Percentiles rank a stretch among this genome's conserved stretches.
These are phyloP conservation scores for Plenodomus tracheiphilus DNA, from an alignment of 2,329 filamentous ascomycete species.

Conservation along the genomic window DNA sequence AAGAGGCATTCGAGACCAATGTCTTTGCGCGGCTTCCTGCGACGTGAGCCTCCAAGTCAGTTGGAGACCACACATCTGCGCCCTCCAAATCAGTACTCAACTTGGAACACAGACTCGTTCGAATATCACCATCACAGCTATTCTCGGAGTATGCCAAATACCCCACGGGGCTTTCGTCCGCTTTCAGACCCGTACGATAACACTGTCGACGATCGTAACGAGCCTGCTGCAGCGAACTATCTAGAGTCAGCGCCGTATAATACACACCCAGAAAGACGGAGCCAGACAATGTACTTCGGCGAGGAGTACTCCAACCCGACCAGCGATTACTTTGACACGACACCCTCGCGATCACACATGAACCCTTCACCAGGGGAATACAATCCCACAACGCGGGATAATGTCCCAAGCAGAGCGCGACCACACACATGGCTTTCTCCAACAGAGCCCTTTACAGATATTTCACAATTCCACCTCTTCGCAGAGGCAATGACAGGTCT, in stretches of 20 bases:
- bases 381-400: constrained; percentile 20
- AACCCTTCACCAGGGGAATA: constrained; percentile 22
- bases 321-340: constrained; percentile 25
- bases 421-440: constrained; percentile 41
- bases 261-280: constrained; percentile 12
- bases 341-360: constrained; percentile 28
- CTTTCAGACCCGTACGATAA: constrained; percentile 9
- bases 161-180: constrained; percentile 27
- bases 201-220: constrained; percentile 19
- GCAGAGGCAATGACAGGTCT: constrained; percentile 45
- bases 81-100: constrained; percentile 24
- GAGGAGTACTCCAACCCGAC: constrained; percentile 19
- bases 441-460: constrained; percentile 40
- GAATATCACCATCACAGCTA: constrained; percentile 22
- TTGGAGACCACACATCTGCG: constrained; percentile 27
- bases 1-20: constrained; percentile 28
- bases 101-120: constrained; percentile 27
- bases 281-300: neutral
- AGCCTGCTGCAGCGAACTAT: constrained; percentile 27
- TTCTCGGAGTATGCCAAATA: constrained; percentile 42
- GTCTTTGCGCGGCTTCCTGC: constrained; percentile 30
- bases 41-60: constrained; percentile 27
- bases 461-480: constrained; percentile 44
- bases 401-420: constrained; percentile 23
- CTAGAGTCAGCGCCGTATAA: constrained; percentile 18